Conservation (phyloP, 1,139 yeast species). For the Yamadazyma atmosphaerica region DNA sequence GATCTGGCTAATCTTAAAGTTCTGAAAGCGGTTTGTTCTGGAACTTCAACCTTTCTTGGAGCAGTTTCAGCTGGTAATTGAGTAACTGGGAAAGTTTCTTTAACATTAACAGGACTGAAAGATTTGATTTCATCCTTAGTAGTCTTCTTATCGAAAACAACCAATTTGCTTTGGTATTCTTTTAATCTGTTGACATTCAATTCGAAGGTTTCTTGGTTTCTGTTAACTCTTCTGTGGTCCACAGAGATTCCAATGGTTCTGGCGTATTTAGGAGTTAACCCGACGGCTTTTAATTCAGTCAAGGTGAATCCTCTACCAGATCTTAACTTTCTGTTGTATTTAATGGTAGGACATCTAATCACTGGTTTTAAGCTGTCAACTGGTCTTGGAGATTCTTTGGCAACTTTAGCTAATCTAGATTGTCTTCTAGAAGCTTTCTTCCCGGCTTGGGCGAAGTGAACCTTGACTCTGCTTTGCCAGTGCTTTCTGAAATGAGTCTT, state of each 20-base stretch:
- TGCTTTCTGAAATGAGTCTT: slow-evolving; percentile 97
- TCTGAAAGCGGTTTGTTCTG: slow-evolving; percentile 89
- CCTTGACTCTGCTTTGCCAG: slow-evolving; percentile 99
- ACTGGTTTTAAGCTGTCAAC: slow-evolving; percentile 95
- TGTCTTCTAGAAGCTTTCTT: slow-evolving; percentile 96
- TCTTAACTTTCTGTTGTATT: slow-evolving; percentile 99
- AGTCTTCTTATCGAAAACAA: slow-evolving; percentile 89
- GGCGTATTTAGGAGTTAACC: slow-evolving; percentile 92
- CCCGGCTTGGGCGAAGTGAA: slow-evolving; percentile 99
- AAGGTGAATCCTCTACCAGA: slow-evolving; percentile 99
- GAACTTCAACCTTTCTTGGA: slow-evolving; percentile 87
- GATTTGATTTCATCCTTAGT: slow-evolving; percentile 67
- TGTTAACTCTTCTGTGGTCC: slow-evolving; percentile 99
- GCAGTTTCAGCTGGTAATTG: slow-evolving; percentile 72
- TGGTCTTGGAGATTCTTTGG: slow-evolving; percentile 96
- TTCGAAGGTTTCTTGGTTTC: slow-evolving; percentile 93
- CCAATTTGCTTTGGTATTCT: slow-evolving; percentile 95
- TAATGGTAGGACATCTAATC: slow-evolving; percentile 98
- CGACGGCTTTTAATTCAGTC: slow-evolving; percentile 98
- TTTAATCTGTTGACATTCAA: slow-evolving; percentile 93
- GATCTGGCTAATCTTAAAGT: slow-evolving; percentile 95
- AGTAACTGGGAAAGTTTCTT: slow-evolving; percentile 89
- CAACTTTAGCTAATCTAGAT: slow-evolving; percentile 93
- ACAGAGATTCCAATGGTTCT: slow-evolving; percentile 98
- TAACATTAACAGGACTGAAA: slow-evolving; percentile 74